Conservation (phyloP, 2,329 filamentous ascomycete species). For the Aaosphaeria pasadenensis region DNA sequence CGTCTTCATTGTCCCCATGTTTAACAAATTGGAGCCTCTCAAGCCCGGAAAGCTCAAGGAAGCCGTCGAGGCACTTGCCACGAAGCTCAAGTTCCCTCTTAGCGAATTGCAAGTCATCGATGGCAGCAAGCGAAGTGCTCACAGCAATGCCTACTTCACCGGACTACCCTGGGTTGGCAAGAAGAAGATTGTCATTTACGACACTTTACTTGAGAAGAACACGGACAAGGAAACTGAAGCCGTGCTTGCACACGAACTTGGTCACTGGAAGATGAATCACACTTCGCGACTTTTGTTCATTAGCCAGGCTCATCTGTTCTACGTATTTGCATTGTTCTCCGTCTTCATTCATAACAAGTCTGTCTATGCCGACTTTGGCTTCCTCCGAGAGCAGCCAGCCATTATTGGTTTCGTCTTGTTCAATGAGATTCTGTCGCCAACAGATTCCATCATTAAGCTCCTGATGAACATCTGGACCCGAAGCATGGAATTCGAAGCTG, state of each 20-base stretch:
- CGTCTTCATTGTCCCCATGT: conserved; percentile 87
- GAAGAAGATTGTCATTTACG: conserved; percentile 99
- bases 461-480: conserved; percentile 94
- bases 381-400: conserved; percentile 77
- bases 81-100: conserved; percentile 84
- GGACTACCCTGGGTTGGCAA: conserved; percentile 84
- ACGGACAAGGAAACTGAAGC: conserved; percentile 89
- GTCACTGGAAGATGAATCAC: conserved; percentile 95
- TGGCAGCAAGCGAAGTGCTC: conserved; percentile 80
- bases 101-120: conserved; percentile 93
- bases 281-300: conserved; percentile 89
- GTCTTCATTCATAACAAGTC: conserved; percentile 96
- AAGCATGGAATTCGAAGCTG: conserved; percentile 93
- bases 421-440: conserved; percentile 91
- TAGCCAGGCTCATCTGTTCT: conserved; percentile 82
- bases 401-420: conserved; percentile 98
- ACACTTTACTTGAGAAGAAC: conserved; percentile 95
- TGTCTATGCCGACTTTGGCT: conserved; percentile 88
- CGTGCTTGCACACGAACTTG: conserved; percentile 91
- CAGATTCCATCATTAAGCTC: conserved; percentile 92
- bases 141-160: conserved; percentile 95
- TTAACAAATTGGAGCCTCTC: conserved; percentile 96
- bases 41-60: conserved; percentile 84
- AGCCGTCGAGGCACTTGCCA: conserved; percentile 78
- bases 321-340: conserved; percentile 94